A percentile compares a stretch with the other conserved stretches of the same genome.
Evolutionary conservation across 768 basidiomycete genomes (phyloP).

Genomic region (Mycena vulgaris): DNA sequence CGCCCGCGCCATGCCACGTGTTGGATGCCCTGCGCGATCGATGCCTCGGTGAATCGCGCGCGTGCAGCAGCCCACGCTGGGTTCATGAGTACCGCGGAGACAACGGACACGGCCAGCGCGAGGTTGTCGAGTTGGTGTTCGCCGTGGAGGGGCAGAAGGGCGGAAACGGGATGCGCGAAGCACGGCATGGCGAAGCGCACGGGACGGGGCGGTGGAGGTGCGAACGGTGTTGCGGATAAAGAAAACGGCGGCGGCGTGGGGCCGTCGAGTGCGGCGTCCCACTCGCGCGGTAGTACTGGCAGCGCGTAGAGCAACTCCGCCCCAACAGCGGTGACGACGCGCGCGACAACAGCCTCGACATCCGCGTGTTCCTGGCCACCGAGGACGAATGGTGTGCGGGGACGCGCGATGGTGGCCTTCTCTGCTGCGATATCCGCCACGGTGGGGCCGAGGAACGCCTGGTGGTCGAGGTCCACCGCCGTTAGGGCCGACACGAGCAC

Average conservation of each 20-base stretch:
- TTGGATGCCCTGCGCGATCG: conserved; percentile 72
- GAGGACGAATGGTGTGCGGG: conserved; percentile 73
- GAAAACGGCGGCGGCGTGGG: conserved; percentile 47
- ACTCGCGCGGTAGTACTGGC: conserved; percentile 52
- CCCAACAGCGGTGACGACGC: conserved; percentile 58
- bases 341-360: conserved; percentile 62
- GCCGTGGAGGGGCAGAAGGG: conserved; percentile 80
- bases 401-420: conserved; percentile 86
- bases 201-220: conserved; percentile 56
- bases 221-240: conserved; percentile 48
- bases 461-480: conserved; percentile 93
- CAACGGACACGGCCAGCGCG: conserved; percentile 73
- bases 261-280: conserved; percentile 55
- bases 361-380: conserved; percentile 71
- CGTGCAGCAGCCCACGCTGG: conserved; percentile 47
- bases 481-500: conserved; percentile 89
- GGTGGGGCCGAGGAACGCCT: conserved; percentile 87
- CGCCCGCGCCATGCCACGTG: conserved; percentile 85
- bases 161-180: conserved; percentile 61
- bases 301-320: conserved; percentile 59
- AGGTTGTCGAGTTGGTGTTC: conserved; percentile 90
- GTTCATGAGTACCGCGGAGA: conserved; percentile 70
- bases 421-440: conserved; percentile 82
- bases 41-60: conserved; percentile 61
- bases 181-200: conserved; percentile 60